phyloP scores from a whole-genome alignment of 495 filamentous ascomycete species.

The Copromyces sp. region DNA sequence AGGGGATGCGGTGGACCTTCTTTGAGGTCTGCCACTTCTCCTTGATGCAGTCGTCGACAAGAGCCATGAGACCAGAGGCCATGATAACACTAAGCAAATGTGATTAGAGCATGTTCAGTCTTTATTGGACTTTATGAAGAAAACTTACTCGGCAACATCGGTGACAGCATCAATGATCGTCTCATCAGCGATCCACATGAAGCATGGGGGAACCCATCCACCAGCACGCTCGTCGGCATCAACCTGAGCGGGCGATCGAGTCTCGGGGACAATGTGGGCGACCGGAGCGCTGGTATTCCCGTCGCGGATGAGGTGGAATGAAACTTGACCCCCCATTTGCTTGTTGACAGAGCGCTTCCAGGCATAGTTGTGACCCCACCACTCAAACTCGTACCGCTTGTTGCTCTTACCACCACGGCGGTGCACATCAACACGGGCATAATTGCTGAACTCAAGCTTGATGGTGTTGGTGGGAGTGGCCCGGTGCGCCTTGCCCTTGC shows the following conservation, averaged over 20 bases:
- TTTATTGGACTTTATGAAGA: constrained; percentile 1
- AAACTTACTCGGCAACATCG: constrained; percentile 88
- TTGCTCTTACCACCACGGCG: constrained; percentile 56
- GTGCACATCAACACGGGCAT: constrained; percentile 80
- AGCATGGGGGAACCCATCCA: constrained; percentile 85
- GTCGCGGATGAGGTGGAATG: constrained; percentile 67
- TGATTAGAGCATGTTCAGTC: constrained; percentile 15
- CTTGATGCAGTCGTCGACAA: constrained; percentile 89
- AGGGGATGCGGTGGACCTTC: constrained; percentile 47
- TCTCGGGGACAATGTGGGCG: constrained; percentile 80
- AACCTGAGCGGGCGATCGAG: constrained; percentile 56
- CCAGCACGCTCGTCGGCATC: constrained; percentile 68
- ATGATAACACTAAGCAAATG: constrained; percentile 60
- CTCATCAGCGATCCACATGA: constrained; percentile 76
- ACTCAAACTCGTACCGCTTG: constrained; percentile 83
- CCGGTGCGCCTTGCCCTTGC: constrained; percentile 24
- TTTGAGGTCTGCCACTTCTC: constrained; percentile 58
- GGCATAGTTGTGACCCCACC: constrained; percentile 77
- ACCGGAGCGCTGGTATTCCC: constrained; percentile 50
- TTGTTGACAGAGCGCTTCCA: constrained; percentile 70
- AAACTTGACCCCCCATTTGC: constrained; percentile 44
- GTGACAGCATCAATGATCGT: constrained; percentile 53
- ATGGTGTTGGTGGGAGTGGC: constrained; percentile 55
- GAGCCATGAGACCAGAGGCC: constrained; percentile 76
- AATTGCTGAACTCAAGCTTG: constrained; percentile 93